Base-by-base conservation (phyloP, 1,284 basidiomycete genomes). In the Rhizopogon parksii region DNA sequence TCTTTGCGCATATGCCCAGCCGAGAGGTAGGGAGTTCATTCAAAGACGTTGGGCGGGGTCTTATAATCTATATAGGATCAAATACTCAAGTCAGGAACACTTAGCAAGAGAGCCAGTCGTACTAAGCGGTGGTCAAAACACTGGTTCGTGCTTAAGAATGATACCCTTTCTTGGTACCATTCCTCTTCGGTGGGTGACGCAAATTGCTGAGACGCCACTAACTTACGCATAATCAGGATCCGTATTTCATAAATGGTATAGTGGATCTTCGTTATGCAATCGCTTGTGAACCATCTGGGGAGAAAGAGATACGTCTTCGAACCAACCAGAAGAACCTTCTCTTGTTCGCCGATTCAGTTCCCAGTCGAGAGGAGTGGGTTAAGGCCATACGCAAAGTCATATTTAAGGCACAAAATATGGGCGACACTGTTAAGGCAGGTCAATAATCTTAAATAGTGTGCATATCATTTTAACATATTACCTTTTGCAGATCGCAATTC, bases 211-310 rank as follows among this genome's bases (percentile, higher is more conserved):
- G 40, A 45, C 49, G 46, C 14, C 40, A 25, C 47, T 52, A 46
- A 34, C 43, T 55, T 9, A 60, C 35, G 39, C 46, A 6, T 36
- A 9, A 7, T 37, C 57, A 92, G 84, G 93, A 98, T 60, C 94
- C 93, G 0, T 99, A 97, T 70, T 98, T 99, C 67, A 91, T 95
- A 6, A 89, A 94, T 57, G 95, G 94, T 19, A 94, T 96, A 52
- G 79, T 96, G 32, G 92, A 96, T 60, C 73, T 99, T 30, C 89
- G 94, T 56, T 96, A 97, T 67, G 89, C 91, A 2, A 87, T 91
- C 35, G 83, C 85, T 19, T 93, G 95, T 62, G 94, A 97, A 54
- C 71, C 88, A 1, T 65, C 78, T 11, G 78, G 80, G 15, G 84
- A 91, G 59, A 85, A 77, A 57, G 84, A 82, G 25, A 84, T 95